Evolutionary conservation across 2,329 filamentous ascomycete species (phyloP), one percentile per base, ranked within the genome.

Genomic region (Thermothelomyces thermophilus): DNA sequence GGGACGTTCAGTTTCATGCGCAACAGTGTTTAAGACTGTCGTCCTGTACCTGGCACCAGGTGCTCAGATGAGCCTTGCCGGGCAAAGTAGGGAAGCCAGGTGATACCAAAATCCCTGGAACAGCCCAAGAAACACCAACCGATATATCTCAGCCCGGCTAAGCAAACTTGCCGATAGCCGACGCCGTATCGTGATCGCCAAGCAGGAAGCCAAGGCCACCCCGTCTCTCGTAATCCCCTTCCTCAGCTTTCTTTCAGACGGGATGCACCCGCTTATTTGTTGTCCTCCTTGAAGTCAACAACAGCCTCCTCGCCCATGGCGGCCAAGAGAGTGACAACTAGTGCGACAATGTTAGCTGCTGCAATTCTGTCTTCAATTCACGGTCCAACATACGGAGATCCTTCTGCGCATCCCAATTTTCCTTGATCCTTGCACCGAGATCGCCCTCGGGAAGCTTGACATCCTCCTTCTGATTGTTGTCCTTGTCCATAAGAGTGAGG

Each of bases 301-400:
- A 84, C 86, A 64, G 80, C 75, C 80, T 97, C 87, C 77, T 98
- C 91, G 68, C 87, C 87, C 93, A 98, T 98, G 70, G 93, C 83
- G 65, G 88, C 87, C 69, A 95, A 86, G 70, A 98, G 83, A 64
- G 91, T 86, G 65, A 97, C 85, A 74, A 90, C 90, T 95, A 58
- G 10, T 39, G 22, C 37, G 37, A 48, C 52, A 35, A 19, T 26
- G 41, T 67, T 57, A 67, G 59, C 45, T 11, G 24, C 8, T 9
- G 4, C 39, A 28, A 28, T 24, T 9, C 20, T n/a, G 20, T 31
- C 17, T 26, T 39, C 8, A n/a, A 17, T 22, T 28, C 17, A 31
- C 33, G 19, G 14, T 17, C 39, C 52, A 58, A 82, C 90, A 82
- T 79, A 95, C 90, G 91, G 73, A 83, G 87, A 66, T 96, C 90